These are phyloP conservation scores for Colletotrichum sansevieriae DNA, from an alignment of 2,329 filamentous ascomycete species.

Conservation along the genomic window DNA sequence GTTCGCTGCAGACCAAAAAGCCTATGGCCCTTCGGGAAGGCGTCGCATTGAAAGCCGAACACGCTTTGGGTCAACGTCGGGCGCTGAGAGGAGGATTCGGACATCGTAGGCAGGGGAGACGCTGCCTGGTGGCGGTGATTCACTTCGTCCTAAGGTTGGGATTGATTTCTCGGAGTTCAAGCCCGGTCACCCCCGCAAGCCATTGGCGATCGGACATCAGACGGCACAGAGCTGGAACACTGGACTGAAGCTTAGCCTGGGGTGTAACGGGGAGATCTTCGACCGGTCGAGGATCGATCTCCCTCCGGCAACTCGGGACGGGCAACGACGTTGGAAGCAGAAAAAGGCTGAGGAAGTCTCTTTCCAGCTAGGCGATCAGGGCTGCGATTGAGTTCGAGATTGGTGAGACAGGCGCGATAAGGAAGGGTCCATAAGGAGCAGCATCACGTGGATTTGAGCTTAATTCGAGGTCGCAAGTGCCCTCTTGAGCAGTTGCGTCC, in stretches of 20 bases:
- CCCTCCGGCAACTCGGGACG: not conserved
- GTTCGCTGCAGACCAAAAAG: constrained; percentile 14
- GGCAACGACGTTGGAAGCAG: not conserved
- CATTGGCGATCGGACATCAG: constrained; percentile 35
- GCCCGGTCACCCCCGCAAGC: constrained; percentile 16
- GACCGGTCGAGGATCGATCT: not conserved
- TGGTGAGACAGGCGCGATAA: constrained; percentile 7
- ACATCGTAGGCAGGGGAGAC: constrained; percentile 2
- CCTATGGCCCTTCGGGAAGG: not conserved
- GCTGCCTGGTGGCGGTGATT: constrained; percentile 17
- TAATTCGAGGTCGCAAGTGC: too few species aligned
- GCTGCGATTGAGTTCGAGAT: constrained; percentile 22
- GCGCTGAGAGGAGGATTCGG: not conserved
- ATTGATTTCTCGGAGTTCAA: constrained; percentile 25
- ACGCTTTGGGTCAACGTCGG: not conserved
- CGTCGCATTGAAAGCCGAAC: constrained; percentile 1
- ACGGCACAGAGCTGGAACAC: constrained; percentile 39
- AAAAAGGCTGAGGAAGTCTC: not conserved
- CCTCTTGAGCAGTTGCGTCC: too few species aligned
- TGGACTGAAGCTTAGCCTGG: constrained; percentile 30
- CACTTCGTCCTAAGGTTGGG: constrained; percentile 33
- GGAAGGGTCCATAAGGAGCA: not conserved
- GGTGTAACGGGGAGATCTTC: constrained; percentile 10
- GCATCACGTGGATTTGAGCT: constrained; percentile 22
- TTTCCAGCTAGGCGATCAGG: not conserved